phyloP scores from a whole-genome alignment of 108 stramenopile species.

The Cyclotella sp. region DNA sequence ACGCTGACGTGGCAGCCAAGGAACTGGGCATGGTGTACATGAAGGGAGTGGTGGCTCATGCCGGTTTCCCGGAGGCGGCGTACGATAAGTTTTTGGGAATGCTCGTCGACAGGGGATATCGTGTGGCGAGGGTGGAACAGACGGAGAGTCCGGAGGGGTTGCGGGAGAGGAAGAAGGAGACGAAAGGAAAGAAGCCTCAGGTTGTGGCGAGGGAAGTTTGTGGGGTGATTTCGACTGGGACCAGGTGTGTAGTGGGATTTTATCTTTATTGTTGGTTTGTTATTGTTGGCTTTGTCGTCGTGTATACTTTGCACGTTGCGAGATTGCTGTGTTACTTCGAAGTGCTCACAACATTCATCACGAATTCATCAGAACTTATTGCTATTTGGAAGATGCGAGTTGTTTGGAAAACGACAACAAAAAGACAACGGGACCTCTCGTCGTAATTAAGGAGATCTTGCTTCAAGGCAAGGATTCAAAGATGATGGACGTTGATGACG shows the following conservation, averaged over 20 bases:
- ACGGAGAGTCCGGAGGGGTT: constrained; percentile 97
- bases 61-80: constrained; percentile 96
- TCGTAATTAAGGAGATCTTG: constrained; percentile 82
- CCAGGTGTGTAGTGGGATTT: constrained; percentile 32
- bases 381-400: constrained; percentile 86
- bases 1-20: constrained; percentile 95
- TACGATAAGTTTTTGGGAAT: constrained; percentile 88
- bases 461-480: constrained; percentile 24
- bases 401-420: constrained; percentile 48
- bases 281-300: not conserved
- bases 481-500: constrained; percentile 27
- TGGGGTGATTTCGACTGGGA: constrained; percentile 86
- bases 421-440: constrained; percentile 65
- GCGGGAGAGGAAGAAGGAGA: constrained; percentile 79
- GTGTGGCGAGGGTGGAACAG: constrained; percentile 99
- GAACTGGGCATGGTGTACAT: constrained; percentile 94
- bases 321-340: not conserved
- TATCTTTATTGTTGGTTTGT: not conserved
- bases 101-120: constrained; percentile 94
- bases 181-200: constrained; percentile 73
- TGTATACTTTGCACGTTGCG: not conserved
- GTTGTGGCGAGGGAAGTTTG: constrained; percentile 97
- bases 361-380: constrained; percentile 71
- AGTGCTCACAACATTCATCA: not conserved
- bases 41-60: constrained; percentile 96